Conservation (phyloP, 169 alveolate species). For the Plasmodium falciparum region DNA sequence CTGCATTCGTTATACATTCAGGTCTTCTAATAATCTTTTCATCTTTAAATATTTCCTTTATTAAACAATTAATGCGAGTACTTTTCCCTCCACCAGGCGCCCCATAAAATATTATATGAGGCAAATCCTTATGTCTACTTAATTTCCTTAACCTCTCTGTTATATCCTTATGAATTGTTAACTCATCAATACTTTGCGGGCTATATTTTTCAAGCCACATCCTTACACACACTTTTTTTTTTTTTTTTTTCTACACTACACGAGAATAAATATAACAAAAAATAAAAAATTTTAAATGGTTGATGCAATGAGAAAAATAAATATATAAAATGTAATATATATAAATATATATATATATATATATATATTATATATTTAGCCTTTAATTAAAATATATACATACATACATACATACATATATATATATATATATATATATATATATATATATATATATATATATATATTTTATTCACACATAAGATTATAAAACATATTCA, state of each 20-base stretch:
- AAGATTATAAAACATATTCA: too few species aligned
- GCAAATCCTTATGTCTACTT: slow-evolving; percentile 93
- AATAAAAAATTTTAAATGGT: too few species aligned
- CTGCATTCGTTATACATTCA: slow-evolving; percentile 85
- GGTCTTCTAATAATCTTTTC: slow-evolving; percentile 90
- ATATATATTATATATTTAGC: too few species aligned
- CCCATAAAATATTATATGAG: slow-evolving; percentile 98
- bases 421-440: too few species aligned
- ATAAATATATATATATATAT: too few species aligned
- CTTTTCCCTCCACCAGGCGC: slow-evolving; percentile 99
- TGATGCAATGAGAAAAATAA: too few species aligned
- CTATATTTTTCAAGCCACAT: slow-evolving; percentile 96
- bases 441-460: too few species aligned
- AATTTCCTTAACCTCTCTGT: slow-evolving; percentile 89
- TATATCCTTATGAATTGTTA: slow-evolving; percentile 90
- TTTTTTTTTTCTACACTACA: slow-evolving; percentile 20
- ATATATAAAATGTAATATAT: too few species aligned
- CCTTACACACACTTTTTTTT: slow-evolving; percentile 6
- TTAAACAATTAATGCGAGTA: slow-evolving; percentile 94
- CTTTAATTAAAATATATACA: too few species aligned
- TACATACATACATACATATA: too few species aligned
- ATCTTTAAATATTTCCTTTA: slow-evolving; percentile 93
- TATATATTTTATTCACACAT: too few species aligned
- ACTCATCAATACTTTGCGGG: slow-evolving; percentile 90
- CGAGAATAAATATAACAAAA: slow-evolving; percentile 1